phyloP scores from a whole-genome alignment of 2,329 filamentous ascomycete genomes.

The Botrytis deweyae region DNA sequence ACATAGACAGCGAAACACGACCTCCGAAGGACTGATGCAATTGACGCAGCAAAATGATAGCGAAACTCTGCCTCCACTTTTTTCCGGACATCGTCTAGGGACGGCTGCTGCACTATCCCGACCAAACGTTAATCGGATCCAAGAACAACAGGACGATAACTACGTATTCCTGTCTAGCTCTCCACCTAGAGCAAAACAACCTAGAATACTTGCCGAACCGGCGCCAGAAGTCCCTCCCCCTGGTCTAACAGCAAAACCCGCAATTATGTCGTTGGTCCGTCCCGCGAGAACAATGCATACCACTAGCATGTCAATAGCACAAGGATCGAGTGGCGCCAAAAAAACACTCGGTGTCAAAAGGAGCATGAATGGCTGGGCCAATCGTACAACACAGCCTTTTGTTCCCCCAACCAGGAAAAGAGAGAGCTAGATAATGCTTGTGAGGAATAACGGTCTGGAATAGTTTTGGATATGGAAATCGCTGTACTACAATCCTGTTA shows the following conservation, averaged over 20 bases:
- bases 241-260: constrained; percentile 27
- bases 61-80: not conserved
- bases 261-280: constrained; percentile 32
- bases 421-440: constrained; percentile 17
- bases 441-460: not conserved
- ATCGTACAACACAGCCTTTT: constrained; percentile 33
- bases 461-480: not conserved
- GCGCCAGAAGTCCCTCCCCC: constrained; percentile 16
- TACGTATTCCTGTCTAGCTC: constrained; percentile 39
- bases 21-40: not conserved
- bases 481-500: not conserved
- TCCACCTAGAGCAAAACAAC: constrained; percentile 30
- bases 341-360: constrained; percentile 50
- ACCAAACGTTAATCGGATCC: constrained; percentile 26
- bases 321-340: constrained; percentile 32
- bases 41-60: not conserved
- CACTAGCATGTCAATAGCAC: constrained; percentile 32
- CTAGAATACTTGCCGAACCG: constrained; percentile 18
- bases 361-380: constrained; percentile 50
- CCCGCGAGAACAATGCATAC: constrained; percentile 31
- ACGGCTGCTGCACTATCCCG: constrained; percentile 25
- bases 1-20: constrained; percentile 12
- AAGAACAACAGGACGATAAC: constrained; percentile 27
- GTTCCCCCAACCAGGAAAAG: constrained; percentile 34
- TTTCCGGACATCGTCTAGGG: constrained; percentile 32